Conservation (phyloP, 345 rosid species). For the Toxicodendron radicans region DNA sequence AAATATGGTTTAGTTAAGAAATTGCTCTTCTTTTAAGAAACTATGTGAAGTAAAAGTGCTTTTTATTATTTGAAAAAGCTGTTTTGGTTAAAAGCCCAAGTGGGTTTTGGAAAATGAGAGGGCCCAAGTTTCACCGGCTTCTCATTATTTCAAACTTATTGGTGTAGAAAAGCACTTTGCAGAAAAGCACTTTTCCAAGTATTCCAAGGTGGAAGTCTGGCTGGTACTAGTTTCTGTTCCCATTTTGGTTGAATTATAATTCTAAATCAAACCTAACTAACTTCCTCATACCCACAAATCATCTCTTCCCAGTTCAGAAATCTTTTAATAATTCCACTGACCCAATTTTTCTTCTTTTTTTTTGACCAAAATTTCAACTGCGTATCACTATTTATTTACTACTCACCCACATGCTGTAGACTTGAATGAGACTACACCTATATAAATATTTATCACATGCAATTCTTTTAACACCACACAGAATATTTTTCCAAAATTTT, state of each 20-base stretch:
- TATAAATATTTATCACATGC: constrained; percentile 11
- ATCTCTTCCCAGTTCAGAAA: background rate
- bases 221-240: background rate
- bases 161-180: no score
- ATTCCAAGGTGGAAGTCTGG: background rate
- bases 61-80: no score
- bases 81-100: no score
- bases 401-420: background rate
- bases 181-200: background rate
- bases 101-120: background rate
- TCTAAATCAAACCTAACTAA: background rate
- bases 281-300: background rate
- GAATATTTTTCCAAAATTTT: background rate
- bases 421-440: background rate
- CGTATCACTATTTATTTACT: background rate
- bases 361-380: background rate
- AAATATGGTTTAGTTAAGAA: no score
- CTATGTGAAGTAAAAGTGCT: no score
- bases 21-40: no score
- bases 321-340: no score
- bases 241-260: background rate
- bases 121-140: constrained; percentile 10
- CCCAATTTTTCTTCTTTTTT: background rate
- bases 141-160: background rate
- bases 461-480: constrained; percentile 10